Evolutionary conservation across 164 flowering plant genomes (phyloP).

Genomic region (Magnolia sinica): DNA sequence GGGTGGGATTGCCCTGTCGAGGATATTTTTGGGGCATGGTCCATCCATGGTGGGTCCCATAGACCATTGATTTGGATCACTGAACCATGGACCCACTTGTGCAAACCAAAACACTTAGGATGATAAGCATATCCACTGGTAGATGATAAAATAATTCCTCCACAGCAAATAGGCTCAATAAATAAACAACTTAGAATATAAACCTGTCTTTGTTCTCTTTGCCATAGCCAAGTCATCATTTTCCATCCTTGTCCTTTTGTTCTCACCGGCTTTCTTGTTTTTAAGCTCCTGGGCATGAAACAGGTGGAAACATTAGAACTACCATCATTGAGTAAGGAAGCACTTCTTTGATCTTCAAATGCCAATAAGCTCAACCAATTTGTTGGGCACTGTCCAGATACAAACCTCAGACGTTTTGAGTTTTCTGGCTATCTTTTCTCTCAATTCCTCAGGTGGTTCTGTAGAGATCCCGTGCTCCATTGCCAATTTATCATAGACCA

Average conservation of each 20-base stretch:
- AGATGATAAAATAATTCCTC: no score
- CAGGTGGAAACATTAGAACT: neutral
- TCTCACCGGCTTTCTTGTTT: neutral
- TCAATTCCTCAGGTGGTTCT: slow-evolving; percentile 12
- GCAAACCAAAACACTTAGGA: no score
- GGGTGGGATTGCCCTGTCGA: no score
- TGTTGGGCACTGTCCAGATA: neutral
- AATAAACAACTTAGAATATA: neutral
- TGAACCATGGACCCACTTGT: no score
- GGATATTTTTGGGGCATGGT: no score
- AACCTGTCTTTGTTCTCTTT: slow-evolving; percentile 4
- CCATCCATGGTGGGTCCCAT: no score
- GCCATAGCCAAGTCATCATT: neutral
- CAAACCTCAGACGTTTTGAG: neutral
- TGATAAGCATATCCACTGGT: no score
- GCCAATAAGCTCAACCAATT: neutral
- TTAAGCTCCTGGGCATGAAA: slow-evolving; percentile 5
- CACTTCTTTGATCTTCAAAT: neutral
- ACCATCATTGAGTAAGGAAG: neutral
- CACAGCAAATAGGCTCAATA: neutral
- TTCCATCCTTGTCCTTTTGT: slow-evolving; percentile 3
- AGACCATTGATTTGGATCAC: no score
- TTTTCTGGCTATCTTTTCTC: slow-evolving; percentile 4
- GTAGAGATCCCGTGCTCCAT: slow-evolving; percentile 11
- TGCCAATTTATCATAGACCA: slow-evolving; percentile 8